These are phyloP conservation scores for Penicillium subrubescens DNA, from an alignment of 495 filamentous ascomycete species.

Conservation along the genomic window DNA sequence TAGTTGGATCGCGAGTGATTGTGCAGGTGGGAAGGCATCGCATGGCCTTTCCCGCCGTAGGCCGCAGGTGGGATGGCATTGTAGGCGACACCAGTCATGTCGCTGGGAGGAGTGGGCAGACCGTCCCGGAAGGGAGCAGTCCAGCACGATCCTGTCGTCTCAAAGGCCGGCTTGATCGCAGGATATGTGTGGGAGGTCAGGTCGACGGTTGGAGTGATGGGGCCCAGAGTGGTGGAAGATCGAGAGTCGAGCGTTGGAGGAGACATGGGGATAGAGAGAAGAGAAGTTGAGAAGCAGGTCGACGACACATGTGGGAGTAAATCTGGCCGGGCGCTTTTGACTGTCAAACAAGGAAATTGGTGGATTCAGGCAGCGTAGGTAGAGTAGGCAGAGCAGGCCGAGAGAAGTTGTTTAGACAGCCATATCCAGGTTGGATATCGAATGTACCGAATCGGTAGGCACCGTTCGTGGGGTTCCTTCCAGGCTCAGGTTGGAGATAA, in stretches of 20 bases:
- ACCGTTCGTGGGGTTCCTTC: slow-evolving; percentile 5
- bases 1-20: slow-evolving; percentile 30
- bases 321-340: background rate
- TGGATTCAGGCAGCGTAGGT: background rate
- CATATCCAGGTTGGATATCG: background rate
- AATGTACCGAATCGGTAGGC: background rate
- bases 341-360: slow-evolving; percentile 2
- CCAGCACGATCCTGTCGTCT: slow-evolving; percentile 30
- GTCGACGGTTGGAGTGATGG: slow-evolving; percentile 34
- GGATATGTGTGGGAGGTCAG: slow-evolving; percentile 17
- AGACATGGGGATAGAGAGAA: slow-evolving; percentile 39
- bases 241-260: slow-evolving; percentile 32
- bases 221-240: slow-evolving; percentile 31
- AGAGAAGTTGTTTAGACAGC: background rate
- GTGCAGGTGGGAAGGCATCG: slow-evolving; percentile 34
- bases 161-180: slow-evolving; percentile 20
- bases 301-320: slow-evolving; percentile 30
- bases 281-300: slow-evolving; percentile 12
- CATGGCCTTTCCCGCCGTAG: slow-evolving; percentile 38
- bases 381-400: slow-evolving; percentile 11
- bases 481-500: background rate
- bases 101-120: slow-evolving; percentile 52
- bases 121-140: slow-evolving; percentile 50
- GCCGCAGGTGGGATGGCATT: slow-evolving; percentile 39
- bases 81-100: slow-evolving; percentile 52